phyloP scores from a whole-genome alignment of 2,329 filamentous ascomycete genomes.

The Apiospora arundinis region DNA sequence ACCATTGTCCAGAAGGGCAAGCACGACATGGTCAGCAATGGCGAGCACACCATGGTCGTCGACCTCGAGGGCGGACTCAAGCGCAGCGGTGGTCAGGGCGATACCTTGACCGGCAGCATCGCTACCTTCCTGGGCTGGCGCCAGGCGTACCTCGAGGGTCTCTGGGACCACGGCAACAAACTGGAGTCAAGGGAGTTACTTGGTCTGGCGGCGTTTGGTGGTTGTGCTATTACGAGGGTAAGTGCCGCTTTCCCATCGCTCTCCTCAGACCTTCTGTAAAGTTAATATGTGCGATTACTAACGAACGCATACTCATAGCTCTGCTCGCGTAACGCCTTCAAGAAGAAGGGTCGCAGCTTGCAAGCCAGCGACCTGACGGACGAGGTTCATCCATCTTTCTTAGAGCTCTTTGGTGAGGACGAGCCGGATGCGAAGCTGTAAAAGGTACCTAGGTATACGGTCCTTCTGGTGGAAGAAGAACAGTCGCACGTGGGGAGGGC shows the following conservation, averaged over 20 bases:
- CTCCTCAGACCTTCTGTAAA: not conserved
- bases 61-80: constrained; percentile 85
- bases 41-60: constrained; percentile 74
- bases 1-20: constrained; percentile 90
- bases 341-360: constrained; percentile 82
- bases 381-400: constrained; percentile 83
- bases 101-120: constrained; percentile 89
- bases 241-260: constrained; percentile 37
- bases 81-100: constrained; percentile 91
- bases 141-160: constrained; percentile 79
- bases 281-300: not conserved
- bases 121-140: constrained; percentile 91
- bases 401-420: constrained; percentile 78
- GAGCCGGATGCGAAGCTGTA: constrained; percentile 39
- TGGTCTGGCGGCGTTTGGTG: constrained; percentile 82
- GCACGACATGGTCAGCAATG: constrained; percentile 84
- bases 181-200: constrained; percentile 66
- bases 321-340: constrained; percentile 86
- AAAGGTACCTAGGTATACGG: not conserved
- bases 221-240: constrained; percentile 84
- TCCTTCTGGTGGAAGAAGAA: not conserved
- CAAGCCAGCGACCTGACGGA: constrained; percentile 94
- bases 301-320: constrained; percentile 58
- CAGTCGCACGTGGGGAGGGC: constrained; percentile 2
- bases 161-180: constrained; percentile 72